Conservation (phyloP, 2,329 filamentous ascomycete genomes). For the Acephala macrosclerotiorum region DNA sequence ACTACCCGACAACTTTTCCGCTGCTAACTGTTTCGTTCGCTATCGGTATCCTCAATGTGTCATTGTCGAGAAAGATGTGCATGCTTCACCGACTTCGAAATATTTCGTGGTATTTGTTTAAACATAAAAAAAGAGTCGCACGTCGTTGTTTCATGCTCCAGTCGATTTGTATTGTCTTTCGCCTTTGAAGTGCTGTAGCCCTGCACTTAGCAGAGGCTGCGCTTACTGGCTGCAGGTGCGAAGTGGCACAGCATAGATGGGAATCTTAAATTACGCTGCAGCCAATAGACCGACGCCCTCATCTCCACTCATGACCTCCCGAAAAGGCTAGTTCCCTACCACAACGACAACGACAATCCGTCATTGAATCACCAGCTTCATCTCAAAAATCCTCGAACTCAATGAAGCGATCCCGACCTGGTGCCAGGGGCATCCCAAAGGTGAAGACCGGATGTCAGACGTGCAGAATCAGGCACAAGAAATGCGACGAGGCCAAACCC, state of each 20-base stretch:
- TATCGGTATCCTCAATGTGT: too few relatives aligned
- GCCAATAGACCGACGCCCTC: background rate
- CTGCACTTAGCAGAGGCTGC: too few relatives aligned
- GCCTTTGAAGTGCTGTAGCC: too few relatives aligned
- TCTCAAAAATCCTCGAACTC: background rate
- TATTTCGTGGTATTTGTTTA: too few relatives aligned
- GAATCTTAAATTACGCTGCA: background rate
- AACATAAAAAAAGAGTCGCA: too few relatives aligned
- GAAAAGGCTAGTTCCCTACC: background rate
- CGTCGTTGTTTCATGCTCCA: too few relatives aligned
- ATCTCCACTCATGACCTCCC: background rate
- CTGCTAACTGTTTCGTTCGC: too few relatives aligned
- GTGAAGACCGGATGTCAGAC: slow-evolving; percentile 24
- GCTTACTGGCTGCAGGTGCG: background rate
- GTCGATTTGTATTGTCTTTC: too few relatives aligned
- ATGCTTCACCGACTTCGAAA: too few relatives aligned
- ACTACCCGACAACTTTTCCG: too few relatives aligned
- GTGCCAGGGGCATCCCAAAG: slow-evolving; percentile 5
- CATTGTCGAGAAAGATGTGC: too few relatives aligned
- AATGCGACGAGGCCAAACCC: slow-evolving; percentile 33
- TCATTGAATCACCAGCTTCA: background rate
- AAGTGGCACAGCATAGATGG: background rate
- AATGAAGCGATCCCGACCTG: slow-evolving; percentile 15
- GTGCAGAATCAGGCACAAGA: slow-evolving; percentile 32
- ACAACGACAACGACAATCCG: background rate